A percentile compares a stretch with the other conserved stretches of the same genome.
These are phyloP conservation scores for Fraxinus paxiana DNA, from an alignment of 305 asterid genomes.

Conservation along the genomic window DNA sequence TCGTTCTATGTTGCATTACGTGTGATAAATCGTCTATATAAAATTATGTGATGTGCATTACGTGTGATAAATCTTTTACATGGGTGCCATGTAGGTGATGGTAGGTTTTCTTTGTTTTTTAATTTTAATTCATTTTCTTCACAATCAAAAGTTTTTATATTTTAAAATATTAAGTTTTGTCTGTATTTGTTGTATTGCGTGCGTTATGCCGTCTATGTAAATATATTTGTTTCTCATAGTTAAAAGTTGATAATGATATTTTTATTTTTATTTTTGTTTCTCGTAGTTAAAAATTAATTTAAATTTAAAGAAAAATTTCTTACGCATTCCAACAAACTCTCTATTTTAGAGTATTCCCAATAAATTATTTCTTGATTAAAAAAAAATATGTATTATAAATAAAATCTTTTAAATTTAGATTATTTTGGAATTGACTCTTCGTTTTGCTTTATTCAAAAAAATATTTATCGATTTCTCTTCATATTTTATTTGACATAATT, in stretches of 20 bases:
- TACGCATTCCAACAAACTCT: neutral
- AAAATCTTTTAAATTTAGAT: too few relatives aligned
- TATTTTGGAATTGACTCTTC: neutral
- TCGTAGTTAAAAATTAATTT: neutral
- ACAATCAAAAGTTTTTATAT: neutral
- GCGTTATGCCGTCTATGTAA: neutral
- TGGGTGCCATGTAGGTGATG: neutral
- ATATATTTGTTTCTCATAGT: neutral
- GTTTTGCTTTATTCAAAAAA: too few relatives aligned
- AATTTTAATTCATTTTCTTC: neutral
- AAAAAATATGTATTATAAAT: too few relatives aligned
- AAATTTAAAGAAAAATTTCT: neutral
- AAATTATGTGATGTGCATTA: neutral
- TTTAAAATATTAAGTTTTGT: neutral
- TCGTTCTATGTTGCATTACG: neutral
- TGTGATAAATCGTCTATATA: neutral
- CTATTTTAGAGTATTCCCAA: too few relatives aligned
- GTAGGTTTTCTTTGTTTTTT: neutral
- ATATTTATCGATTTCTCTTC: neutral
- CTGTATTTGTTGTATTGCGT: neutral
- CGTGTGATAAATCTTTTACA: neutral
- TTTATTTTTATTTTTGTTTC: neutral
- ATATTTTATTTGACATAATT: neutral
- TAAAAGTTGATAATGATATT: neutral
- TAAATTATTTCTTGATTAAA: too few relatives aligned